These are phyloP conservation scores for Phytophthora hybrid DNA, from an alignment of 352 stramenopile genomes.

Conservation along the genomic window DNA sequence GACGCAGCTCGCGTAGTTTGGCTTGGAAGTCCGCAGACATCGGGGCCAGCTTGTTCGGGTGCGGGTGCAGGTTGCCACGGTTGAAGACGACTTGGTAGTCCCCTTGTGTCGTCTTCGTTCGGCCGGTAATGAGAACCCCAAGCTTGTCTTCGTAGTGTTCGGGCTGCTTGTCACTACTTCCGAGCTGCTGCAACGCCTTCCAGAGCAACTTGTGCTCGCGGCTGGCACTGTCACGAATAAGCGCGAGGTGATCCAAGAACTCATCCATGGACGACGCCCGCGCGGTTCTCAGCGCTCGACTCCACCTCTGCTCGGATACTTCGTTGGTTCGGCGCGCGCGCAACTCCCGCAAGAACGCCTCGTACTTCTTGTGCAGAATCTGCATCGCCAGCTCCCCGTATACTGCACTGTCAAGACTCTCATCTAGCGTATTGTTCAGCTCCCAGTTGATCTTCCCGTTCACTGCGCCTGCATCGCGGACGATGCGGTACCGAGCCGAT, in stretches of 20 bases:
- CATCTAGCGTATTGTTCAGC: conserved; percentile 32
- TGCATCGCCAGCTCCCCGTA: conserved; percentile 51
- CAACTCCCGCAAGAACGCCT: conserved; percentile 51
- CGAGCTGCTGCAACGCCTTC: conserved; percentile 50
- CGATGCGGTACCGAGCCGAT: conserved; percentile 56
- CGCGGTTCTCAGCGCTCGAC: conserved; percentile 42
- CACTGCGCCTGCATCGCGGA: conserved; percentile 20
- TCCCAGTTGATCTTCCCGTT: conserved; percentile 45
- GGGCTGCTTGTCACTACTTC: conserved; percentile 25
- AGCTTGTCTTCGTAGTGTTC: conserved; percentile 62
- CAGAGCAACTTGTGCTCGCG: conserved; percentile 62
- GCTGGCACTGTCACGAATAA: conserved; percentile 37
- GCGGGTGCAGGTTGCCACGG: conserved; percentile 64
- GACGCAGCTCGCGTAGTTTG: conserved; percentile 42
- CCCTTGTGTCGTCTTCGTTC: conserved; percentile 21
- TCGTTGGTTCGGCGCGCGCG: conserved; percentile 51
- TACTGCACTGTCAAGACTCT: conserved; percentile 30
- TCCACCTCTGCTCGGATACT: conserved; percentile 50
- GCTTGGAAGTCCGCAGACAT: conserved; percentile 51
- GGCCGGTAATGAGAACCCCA: conserved; percentile 57
- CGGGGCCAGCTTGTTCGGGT: conserved; percentile 53
- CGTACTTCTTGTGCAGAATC: conserved; percentile 63
- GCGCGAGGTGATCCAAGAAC: conserved; percentile 39
- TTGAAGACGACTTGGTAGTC: conserved; percentile 63
- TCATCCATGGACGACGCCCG: conserved; percentile 35